Evolutionary conservation across 1,284 basidiomycete genomes (phyloP), one percentile per base, ranked within the genome.

Genomic region (Schizophyllum amplum): DNA sequence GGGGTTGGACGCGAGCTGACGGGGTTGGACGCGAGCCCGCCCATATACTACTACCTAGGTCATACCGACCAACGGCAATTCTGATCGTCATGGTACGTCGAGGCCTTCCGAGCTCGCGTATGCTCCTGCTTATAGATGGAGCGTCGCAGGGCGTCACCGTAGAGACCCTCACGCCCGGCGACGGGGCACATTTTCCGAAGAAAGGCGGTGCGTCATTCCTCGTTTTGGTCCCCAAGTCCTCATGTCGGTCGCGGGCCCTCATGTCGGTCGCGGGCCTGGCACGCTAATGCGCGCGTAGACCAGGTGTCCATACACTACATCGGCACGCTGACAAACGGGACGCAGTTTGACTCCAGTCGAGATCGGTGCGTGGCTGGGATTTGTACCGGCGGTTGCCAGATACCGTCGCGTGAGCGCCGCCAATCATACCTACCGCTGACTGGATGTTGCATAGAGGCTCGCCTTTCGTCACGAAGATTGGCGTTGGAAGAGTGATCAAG

Each of bases 401-500:
- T 20, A n/a, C 11, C 15, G 24, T 5, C 48, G 11, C n/a, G 11
- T 46, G 11, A 46, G n/a, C 42, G 11, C 11, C 42, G 42, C 42
- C 11, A 11, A 11, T n/a, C 42, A 11, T 46, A 11, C 42, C 42
- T n/a, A 46, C 42, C 42, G 42, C 42, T n/a, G 42, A 11, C n/a
- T n/a, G n/a, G n/a, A 42, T 42, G 33, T 13, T 42, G 33, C 25
- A 5, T 56, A 88, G 87, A 53, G 71, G 72, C 0, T 6, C 11
- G 0, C 83, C 90, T 2, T 94, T 94, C 71, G 69, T 75, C 65
- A 92, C 89, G 22, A 68, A 79, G 67, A 94, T 95, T 63, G 91
- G 90, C 56, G 76, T 85, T 51, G 87, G 87, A 42, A 85, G 84
- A 69, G 91, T 94, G 56, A 94, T 94, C 74, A 86, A 80, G 69